These are phyloP conservation scores for Angomonas ambiguus DNA, from an alignment of 208 protist genomes.

Conservation along the genomic window DNA sequence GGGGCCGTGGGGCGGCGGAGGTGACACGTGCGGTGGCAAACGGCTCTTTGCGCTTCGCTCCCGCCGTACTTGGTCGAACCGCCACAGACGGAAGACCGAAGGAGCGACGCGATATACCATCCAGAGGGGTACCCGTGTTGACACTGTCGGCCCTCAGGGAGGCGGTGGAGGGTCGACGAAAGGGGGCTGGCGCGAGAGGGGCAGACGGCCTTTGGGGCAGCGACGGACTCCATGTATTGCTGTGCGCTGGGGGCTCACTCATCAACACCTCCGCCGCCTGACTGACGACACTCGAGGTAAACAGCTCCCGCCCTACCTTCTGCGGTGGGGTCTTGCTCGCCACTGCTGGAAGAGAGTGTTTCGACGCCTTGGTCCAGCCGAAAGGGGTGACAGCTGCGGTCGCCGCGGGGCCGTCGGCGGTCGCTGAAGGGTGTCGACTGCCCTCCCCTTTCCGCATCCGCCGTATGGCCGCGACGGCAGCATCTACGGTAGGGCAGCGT, in stretches of 20 bases:
- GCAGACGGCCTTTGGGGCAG: neutral
- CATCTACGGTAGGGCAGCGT: constrained; percentile 57
- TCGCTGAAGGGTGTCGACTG: neutral
- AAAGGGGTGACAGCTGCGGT: neutral
- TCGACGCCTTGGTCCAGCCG: neutral
- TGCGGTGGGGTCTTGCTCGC: neutral
- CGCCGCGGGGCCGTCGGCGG: neutral
- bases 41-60: neutral
- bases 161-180: neutral
- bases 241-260: neutral
- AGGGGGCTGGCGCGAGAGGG: neutral
- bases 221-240: neutral
- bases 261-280: neutral
- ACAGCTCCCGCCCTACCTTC: neutral
- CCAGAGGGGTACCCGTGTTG: neutral
- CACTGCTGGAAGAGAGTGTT: neutral
- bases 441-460: constrained; percentile 9
- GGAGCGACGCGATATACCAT: neutral
- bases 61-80: neutral
- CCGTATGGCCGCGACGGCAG: constrained; percentile 51
- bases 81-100: neutral
- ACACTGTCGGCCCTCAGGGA: neutral
- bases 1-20: neutral
- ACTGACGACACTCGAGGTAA: neutral
- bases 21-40: neutral